Percentiles rank a stretch among this genome's conserved stretches.
Evolutionary conservation across 352 stramenopile species (phyloP).

Genomic region (Phytophthora macrochlamydospora): DNA sequence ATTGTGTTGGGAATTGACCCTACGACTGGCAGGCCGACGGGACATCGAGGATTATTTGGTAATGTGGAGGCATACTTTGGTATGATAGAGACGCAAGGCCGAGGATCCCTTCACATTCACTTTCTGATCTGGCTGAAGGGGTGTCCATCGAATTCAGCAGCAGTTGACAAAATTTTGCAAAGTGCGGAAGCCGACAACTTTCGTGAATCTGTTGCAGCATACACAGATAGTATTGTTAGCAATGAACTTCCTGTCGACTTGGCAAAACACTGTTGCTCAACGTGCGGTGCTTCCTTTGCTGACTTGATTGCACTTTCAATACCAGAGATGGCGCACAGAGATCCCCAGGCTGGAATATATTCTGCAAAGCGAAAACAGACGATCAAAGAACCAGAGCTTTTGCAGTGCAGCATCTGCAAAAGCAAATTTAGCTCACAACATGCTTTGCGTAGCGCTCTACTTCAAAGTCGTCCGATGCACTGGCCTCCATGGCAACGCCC

Average conservation of each 20-base stretch:
- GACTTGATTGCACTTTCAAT: neutral
- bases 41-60: slow-evolving; percentile 4
- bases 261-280: neutral
- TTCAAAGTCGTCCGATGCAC: slow-evolving; percentile 1
- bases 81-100: slow-evolving; percentile 13
- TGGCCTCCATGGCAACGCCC: slow-evolving; percentile 8
- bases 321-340: neutral
- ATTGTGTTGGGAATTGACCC: slow-evolving; percentile 8
- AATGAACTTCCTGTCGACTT: slow-evolving; percentile 2
- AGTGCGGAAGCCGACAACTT: neutral
- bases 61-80: slow-evolving; percentile 8
- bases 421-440: slow-evolving; percentile 13
- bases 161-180: slow-evolving; percentile 4
- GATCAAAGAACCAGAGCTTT: slow-evolving; percentile 1
- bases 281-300: slow-evolving; percentile 1
- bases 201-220: neutral
- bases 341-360: neutral
- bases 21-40: neutral
- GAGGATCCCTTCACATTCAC: slow-evolving; percentile 10
- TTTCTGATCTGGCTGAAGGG: slow-evolving; percentile 15
- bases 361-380: neutral
- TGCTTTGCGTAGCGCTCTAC: slow-evolving; percentile 1
- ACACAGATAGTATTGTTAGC: slow-evolving; percentile 1
- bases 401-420: neutral
- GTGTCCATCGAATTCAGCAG: neutral